Evolutionary conservation across 2,329 filamentous ascomycete species (phyloP).

Genomic region (Aspergillus thermomutatus): DNA sequence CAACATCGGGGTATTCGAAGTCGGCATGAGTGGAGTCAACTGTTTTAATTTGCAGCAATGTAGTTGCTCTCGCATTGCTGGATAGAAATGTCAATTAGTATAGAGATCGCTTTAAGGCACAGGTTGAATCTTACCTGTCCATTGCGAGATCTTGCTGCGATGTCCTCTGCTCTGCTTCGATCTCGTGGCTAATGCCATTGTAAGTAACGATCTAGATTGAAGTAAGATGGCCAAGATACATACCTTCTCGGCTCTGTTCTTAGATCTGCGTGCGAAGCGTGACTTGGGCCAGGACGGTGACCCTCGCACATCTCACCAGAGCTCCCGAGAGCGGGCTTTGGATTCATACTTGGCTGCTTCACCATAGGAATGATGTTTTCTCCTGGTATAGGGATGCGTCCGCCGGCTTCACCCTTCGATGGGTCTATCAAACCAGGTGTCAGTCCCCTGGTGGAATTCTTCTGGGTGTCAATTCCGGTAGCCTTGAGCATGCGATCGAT

Average conservation of each 20-base stretch:
- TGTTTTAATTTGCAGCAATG: not conserved
- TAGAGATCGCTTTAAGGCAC: not conserved
- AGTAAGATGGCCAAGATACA: not conserved
- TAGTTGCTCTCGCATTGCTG: not conserved
- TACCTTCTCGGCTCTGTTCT: not conserved
- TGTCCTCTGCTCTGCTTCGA: not conserved
- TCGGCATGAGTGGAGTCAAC: not conserved
- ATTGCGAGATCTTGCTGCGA: not conserved
- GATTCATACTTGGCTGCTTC: not conserved
- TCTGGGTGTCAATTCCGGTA: conserved; percentile 4
- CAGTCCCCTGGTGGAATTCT: conserved; percentile 15
- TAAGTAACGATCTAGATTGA: not conserved
- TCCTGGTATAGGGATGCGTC: conserved; percentile 8
- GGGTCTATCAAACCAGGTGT: conserved; percentile 16
- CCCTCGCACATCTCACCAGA: not conserved
- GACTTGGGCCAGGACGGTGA: not conserved
- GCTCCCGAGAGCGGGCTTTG: not conserved
- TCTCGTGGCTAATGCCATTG: not conserved
- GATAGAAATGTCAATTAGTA: not conserved
- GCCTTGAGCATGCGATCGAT: conserved; percentile 1
- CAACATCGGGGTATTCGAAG: not conserved
- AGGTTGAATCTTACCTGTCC: not conserved
- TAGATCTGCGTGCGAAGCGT: not conserved
- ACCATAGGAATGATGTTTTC: not conserved
- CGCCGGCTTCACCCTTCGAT: conserved; percentile 12